Percentiles rank a stretch among this genome's conserved stretches.
Evolutionary conservation across 352 stramenopile genomes (phyloP).

Genomic region (Phytophthora boehmeriae): DNA sequence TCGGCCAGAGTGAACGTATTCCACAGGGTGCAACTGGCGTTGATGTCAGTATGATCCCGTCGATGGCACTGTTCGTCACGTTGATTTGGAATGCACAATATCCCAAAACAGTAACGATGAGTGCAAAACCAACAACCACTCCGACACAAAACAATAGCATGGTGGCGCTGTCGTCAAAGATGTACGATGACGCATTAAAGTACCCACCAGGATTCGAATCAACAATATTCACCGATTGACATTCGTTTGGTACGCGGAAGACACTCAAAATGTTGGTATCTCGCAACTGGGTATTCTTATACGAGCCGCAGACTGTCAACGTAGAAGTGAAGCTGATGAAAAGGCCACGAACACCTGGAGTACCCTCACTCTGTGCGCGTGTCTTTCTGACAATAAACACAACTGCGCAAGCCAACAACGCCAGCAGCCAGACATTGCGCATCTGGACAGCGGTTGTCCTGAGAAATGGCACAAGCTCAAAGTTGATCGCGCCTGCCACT

Average conservation of each 20-base stretch:
- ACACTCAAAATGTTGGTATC: slow-evolving; percentile 5
- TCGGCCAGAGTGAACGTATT: slow-evolving; percentile 11
- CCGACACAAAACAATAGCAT: slow-evolving; percentile 22
- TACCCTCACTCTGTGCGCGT: slow-evolving; percentile 11
- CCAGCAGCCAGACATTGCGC: slow-evolving; percentile 50
- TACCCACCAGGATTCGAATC: slow-evolving; percentile 12
- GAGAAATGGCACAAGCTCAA: slow-evolving; percentile 37
- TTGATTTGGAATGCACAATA: too few species aligned
- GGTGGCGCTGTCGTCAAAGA: slow-evolving; percentile 16
- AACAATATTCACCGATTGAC: slow-evolving; percentile 22
- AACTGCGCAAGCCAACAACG: slow-evolving; percentile 32
- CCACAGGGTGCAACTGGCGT: slow-evolving; percentile 11
- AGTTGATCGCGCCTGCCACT: slow-evolving; percentile 17
- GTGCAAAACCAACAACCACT: slow-evolving; percentile 18
- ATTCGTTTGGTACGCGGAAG: slow-evolving; percentile 13
- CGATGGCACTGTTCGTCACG: too few species aligned
- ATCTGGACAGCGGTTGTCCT: slow-evolving; percentile 45
- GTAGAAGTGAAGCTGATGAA: slow-evolving; percentile 42
- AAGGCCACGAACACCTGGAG: slow-evolving; percentile 37
- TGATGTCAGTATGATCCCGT: too few species aligned
- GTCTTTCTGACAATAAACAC: slow-evolving; percentile 23
- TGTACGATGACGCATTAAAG: slow-evolving; percentile 29
- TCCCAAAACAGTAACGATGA: too few species aligned
- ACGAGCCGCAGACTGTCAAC: slow-evolving; percentile 44
- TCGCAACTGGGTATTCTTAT: slow-evolving; percentile 24